Base-by-base conservation (phyloP, 345 rosid genomes). In the Acer campestre region DNA sequence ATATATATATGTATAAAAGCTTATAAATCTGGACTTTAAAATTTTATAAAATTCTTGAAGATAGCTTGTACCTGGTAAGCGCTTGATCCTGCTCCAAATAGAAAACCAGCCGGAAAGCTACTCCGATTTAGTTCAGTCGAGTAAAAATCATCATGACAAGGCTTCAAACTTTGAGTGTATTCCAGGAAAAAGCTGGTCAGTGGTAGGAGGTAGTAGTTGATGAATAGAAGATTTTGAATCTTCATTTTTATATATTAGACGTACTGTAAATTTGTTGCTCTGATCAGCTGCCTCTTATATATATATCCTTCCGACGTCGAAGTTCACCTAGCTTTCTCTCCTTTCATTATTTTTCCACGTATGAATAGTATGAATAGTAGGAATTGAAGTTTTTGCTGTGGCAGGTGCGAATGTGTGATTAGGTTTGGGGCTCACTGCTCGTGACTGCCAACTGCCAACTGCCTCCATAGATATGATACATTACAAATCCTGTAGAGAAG, bases 11-110 rank as follows among this genome's bases (percentile, higher is more conserved):
- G 1, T 25, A 16, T 10, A 4, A 2, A 31, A 31, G 3, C 23
- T 38, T 22, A 35, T 2, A 10, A 48, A 29, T 18, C 31, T 25
- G 42, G 27, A 2, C 7, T 17, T 46, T 2, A 38, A 56, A 42
- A 13, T 3, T 49, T 49, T 13, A 49, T 14, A 49, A 49, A 49
- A 13, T 1, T 29, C 31, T 49, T 49, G 2, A 49, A 49, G 55
- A 49, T 49, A 12, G 13, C 13, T 0, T 49, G 55, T 35, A 83
- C 86, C 77, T 84, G 86, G 63, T 80, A 80, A 13, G 86, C 75
- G 20, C 84, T 70, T 20, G 80, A 70, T 38, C 82, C 81, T 1
- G 84, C 71, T 42, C 86, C 84, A 10, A 84, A 84, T 48, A 77
- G 8, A 64, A 84, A 84, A 5, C 78, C 75, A 1, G 67, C 13